Conservation (phyloP, 1,284 basidiomycete genomes). For the Ustilago cynodontis region DNA sequence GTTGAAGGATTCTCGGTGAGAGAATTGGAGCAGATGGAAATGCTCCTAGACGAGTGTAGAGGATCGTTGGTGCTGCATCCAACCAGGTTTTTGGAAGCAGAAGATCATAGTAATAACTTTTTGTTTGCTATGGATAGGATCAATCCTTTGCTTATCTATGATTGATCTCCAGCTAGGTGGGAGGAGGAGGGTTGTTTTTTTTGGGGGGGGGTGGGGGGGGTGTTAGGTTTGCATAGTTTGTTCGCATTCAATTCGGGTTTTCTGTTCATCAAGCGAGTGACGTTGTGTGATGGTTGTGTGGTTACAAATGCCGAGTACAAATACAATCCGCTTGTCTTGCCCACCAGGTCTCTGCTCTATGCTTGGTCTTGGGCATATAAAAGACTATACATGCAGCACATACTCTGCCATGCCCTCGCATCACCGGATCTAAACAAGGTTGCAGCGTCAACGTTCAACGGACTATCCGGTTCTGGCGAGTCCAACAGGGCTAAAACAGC, state of each 20-base stretch:
- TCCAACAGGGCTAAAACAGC: conserved; percentile 68
- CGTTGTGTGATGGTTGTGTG: too few species aligned
- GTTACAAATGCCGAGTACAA: too few species aligned
- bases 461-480: conserved; percentile 66
- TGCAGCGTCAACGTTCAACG: conserved; percentile 70
- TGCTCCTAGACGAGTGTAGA: conserved; percentile 55
- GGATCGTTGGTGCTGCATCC: conserved; percentile 63
- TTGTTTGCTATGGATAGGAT: conserved; percentile 66
- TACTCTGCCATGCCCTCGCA: conserved; percentile 43
- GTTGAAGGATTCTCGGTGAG: conserved; percentile 51
- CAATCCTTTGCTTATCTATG: conserved; percentile 58
- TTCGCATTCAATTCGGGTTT: conserved; percentile 1
- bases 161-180: conserved; percentile 15
- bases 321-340: too few species aligned
- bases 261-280: too few species aligned
- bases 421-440: conserved; percentile 55
- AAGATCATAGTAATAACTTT: conserved; percentile 61
- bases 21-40: conserved; percentile 65
- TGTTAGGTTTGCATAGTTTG: not conserved
- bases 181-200: too few species aligned
- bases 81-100: conserved; percentile 66
- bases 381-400: conserved; percentile 59
- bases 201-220: too few species aligned
- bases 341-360: too few species aligned
- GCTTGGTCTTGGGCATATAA: conserved; percentile 23